Percentiles rank a stretch among this genome's conserved stretches.
Conservation (phyloP, 768 basidiomycete species). For the Zangia roseola region DNA sequence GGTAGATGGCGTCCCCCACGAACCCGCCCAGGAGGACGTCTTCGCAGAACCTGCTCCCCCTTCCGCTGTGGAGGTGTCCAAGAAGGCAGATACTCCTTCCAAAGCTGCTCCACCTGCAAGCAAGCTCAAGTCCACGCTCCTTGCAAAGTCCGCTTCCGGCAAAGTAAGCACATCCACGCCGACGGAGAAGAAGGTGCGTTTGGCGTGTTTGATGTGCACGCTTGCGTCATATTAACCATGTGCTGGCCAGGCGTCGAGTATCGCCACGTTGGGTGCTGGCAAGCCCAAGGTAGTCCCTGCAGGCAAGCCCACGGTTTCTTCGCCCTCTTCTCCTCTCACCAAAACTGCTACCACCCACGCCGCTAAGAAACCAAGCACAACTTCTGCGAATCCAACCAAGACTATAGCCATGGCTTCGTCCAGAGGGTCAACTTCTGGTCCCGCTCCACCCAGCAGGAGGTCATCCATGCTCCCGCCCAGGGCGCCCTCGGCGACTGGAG, state of each 20-base stretch:
- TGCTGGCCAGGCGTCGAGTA: conserved; percentile 53
- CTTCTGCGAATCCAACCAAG: conserved; percentile 34
- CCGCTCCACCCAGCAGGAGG: conserved; percentile 34
- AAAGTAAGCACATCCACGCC: conserved; percentile 54
- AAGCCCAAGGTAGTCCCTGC: conserved; percentile 43
- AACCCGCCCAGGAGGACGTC: conserved; percentile 25
- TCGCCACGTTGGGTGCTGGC: conserved; percentile 65
- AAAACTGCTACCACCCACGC: conserved; percentile 28
- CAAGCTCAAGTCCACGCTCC: conserved; percentile 37
- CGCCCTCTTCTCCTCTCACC: conserved; percentile 32
- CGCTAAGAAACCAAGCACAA: conserved; percentile 27
- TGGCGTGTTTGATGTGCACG: conserved; percentile 15
- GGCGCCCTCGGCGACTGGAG: conserved; percentile 39
- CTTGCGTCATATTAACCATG: conserved; percentile 28
- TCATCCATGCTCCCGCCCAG: conserved; percentile 34
- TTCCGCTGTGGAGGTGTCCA: conserved; percentile 21
- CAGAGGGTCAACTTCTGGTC: conserved; percentile 27
- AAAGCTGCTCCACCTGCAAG: conserved; percentile 22
- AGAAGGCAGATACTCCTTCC: conserved; percentile 26
- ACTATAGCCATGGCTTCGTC: conserved; percentile 32
- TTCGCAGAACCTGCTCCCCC: conserved; percentile 15
- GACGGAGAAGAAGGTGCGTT: conserved; percentile 66
- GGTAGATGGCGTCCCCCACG: conserved; percentile 15
- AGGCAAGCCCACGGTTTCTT: conserved; percentile 39
- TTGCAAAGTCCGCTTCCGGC: conserved; percentile 41